Evolutionary conservation across 176 grass and related monocot genomes (phyloP).

Genomic region (Poa annua): DNA sequence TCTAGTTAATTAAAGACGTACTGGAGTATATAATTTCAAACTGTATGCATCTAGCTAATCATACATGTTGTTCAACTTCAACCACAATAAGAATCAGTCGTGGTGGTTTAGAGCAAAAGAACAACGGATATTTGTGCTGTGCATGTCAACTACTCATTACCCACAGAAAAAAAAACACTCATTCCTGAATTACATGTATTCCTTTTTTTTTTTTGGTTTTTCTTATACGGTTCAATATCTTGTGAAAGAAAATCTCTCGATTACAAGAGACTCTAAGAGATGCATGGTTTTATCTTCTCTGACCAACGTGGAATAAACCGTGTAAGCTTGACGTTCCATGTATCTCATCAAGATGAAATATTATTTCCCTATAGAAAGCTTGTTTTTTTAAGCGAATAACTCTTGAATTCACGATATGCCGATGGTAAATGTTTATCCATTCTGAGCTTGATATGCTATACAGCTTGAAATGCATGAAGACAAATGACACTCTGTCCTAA

Average conservation of each 20-base stretch:
- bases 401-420: background rate
- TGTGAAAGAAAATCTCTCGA: background rate
- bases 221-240: background rate
- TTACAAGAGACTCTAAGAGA: background rate
- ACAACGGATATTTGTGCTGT: background rate
- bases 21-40: constrained; percentile 12
- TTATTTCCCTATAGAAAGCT: background rate
- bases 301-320: background rate
- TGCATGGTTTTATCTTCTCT: background rate
- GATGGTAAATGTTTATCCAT: background rate
- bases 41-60: constrained; percentile 1
- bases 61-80: background rate
- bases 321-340: background rate
- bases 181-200: background rate
- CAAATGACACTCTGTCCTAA: constrained; percentile 49
- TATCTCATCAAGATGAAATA: background rate
- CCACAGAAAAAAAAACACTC: no score
- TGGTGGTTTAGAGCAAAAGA: background rate
- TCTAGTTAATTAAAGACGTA: constrained; percentile 31
- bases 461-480: constrained; percentile 39
- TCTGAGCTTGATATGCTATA: constrained; percentile 29
- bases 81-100: background rate
- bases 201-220: no score
- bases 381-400: background rate
- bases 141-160: background rate